Conservation (phyloP, 495 filamentous ascomycete species). For the Aspergillus taichungensis region DNA sequence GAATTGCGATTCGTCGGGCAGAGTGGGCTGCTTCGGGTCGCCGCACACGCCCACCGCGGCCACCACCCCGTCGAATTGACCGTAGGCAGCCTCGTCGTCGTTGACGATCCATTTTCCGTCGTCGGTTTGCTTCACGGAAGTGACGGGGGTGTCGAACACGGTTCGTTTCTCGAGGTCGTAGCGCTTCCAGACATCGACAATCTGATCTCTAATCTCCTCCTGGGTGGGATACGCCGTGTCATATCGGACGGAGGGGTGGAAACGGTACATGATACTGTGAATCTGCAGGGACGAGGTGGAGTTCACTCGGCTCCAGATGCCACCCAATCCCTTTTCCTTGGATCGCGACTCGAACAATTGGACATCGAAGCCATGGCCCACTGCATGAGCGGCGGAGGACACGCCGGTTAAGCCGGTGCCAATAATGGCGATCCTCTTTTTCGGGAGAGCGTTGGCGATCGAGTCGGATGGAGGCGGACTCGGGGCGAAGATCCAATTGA, state of each 20-base stretch:
- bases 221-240: slow-evolving; percentile 65
- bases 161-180: slow-evolving; percentile 66
- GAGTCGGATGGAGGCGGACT: slow-evolving; percentile 51
- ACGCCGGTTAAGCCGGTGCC: slow-evolving; percentile 78
- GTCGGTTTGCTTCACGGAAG: slow-evolving; percentile 57
- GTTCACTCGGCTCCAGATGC: slow-evolving; percentile 83
- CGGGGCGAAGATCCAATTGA: slow-evolving; percentile 60
- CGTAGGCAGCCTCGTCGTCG: slow-evolving; percentile 56
- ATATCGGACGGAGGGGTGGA: slow-evolving; percentile 73
- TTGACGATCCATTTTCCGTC: slow-evolving; percentile 76
- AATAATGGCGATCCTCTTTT: slow-evolving; percentile 68
- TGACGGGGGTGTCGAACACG: slow-evolving; percentile 59
- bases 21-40: slow-evolving; percentile 59
- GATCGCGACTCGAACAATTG: slow-evolving; percentile 65
- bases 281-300: slow-evolving; percentile 76
- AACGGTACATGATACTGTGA: slow-evolving; percentile 81
- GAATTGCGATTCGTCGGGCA: slow-evolving; percentile 59
- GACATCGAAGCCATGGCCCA: slow-evolving; percentile 81
- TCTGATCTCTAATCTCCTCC: slow-evolving; percentile 61
- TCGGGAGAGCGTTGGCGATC: slow-evolving; percentile 32
- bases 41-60: slow-evolving; percentile 73
- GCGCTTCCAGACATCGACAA: slow-evolving; percentile 62
- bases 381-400: slow-evolving; percentile 72
- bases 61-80: slow-evolving; percentile 69
- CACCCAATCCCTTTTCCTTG: slow-evolving; percentile 54